Evolutionary conservation across 192 early-diverging fungal genomes (phyloP), one percentile per base, ranked within the genome.

Genomic region (Backusella luteola): DNA sequence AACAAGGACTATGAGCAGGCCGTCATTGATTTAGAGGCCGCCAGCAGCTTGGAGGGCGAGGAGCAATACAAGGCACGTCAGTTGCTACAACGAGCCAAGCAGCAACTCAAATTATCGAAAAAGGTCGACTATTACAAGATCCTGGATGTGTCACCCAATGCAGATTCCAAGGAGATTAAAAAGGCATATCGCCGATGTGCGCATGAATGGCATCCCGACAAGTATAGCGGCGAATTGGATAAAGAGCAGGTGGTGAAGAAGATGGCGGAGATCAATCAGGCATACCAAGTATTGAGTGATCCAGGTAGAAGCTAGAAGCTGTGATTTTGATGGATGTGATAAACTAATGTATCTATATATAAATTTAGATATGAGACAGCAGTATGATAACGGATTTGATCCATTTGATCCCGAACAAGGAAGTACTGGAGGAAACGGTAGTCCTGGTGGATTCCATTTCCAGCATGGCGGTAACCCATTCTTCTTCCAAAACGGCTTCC

Each of bases 61-160:
- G 19, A 63, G 4, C 56, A 26, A 26, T 29, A 76, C 7, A 69
- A 85, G 15, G 83, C 91, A 5, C 56, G 76, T 15, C 88, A 93
- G 46, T 83, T 88, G 35, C 86, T 91, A 73, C 82, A 80, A 29
- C 86, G 88, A 52, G 92, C 94, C 1, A 87, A 94, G 76, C 74
- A 85, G 75, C 75, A 93, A 63, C 67, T 81, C 23, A 83, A 86
- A 66, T 84, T 86, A 77, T 86, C 85, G 34, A 87, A 89, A 79
- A 84, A 85, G 63, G 93, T 90, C 71, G 96, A 99, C 75, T 99
- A 99, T 79, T 99, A 99, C 88, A 99, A 99, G 86, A 90, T 98
- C 17, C 83, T 99, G 38, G 73, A 87, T 12, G 91, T 99, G 0
- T 69, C 93, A 7, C 85, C 91, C 14, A 86, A 90, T 52, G 97